phyloP scores from a whole-genome alignment of 768 basidiomycete species.

The Arthromyces matolae region DNA sequence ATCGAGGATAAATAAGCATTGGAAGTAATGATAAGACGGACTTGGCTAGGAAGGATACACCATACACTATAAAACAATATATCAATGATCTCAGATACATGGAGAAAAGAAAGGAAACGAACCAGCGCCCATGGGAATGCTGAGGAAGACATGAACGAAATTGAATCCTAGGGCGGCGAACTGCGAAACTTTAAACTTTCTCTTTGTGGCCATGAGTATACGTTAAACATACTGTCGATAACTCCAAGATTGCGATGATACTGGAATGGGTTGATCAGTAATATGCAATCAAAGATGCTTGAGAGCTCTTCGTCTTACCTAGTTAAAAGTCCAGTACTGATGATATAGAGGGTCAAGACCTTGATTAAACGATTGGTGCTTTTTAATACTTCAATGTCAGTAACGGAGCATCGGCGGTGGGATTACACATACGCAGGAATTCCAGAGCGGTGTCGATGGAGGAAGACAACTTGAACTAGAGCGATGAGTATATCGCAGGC shows the following conservation, averaged over 20 bases:
- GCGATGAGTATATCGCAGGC: conserved; percentile 2
- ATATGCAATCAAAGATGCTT: neutral
- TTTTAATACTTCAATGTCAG: too few species aligned
- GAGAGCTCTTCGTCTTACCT: neutral
- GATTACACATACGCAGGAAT: neutral
- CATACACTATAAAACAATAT: neutral
- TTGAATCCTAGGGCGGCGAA: neutral
- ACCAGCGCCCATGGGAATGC: neutral
- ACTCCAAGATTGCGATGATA: neutral
- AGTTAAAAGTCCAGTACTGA: neutral
- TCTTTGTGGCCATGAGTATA: neutral
- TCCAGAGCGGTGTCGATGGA: neutral
- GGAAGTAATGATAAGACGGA: neutral
- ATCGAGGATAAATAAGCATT: conserved; percentile 16
- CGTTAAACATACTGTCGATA: neutral
- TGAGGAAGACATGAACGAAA: neutral
- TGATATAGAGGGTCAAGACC: neutral
- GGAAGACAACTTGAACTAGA: neutral
- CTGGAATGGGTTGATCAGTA: neutral
- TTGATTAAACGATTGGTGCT: neutral
- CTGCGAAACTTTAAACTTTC: neutral
- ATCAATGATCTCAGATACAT: neutral
- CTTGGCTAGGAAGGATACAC: neutral
- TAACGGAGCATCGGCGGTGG: neutral
- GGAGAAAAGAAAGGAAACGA: neutral